These are phyloP conservation scores for Hygrocybe punicea DNA, from an alignment of 768 basidiomycete genomes.

Conservation along the genomic window DNA sequence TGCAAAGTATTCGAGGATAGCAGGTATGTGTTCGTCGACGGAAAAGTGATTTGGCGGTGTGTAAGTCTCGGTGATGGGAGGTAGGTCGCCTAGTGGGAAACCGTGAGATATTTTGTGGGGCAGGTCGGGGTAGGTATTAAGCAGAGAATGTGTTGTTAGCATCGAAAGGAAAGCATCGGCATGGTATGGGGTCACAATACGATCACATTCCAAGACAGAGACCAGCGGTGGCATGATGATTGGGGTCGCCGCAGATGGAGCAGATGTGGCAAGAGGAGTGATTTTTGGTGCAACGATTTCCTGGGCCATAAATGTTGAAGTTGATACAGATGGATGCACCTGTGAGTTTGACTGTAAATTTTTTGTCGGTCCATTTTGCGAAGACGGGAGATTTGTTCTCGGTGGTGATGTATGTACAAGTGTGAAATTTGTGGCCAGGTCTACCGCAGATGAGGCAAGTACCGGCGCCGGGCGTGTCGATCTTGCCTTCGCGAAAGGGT, in stretches of 20 bases:
- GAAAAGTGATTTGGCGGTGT: slow-evolving; percentile 16
- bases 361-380: slow-evolving; percentile 3
- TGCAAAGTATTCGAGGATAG: slow-evolving; percentile 13
- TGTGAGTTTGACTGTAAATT: slow-evolving; percentile 9
- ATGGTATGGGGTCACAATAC: slow-evolving; percentile 32
- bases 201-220: slow-evolving; percentile 18
- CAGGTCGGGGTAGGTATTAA: slow-evolving; percentile 27
- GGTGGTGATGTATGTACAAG: background rate
- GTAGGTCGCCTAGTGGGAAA: slow-evolving; percentile 36
- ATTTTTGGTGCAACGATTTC: slow-evolving; percentile 7
- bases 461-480: background rate
- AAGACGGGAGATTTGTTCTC: background rate
- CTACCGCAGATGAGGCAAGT: slow-evolving; percentile 4
- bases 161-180: slow-evolving; percentile 23
- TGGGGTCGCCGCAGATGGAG: slow-evolving; percentile 28
- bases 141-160: slow-evolving; percentile 23
- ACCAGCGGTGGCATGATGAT: slow-evolving; percentile 11
- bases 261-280: slow-evolving; percentile 24
- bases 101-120: slow-evolving; percentile 27
- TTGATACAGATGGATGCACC: slow-evolving; percentile 19
- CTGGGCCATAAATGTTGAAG: slow-evolving; percentile 18
- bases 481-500: too few relatives aligned
- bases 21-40: slow-evolving; percentile 1
- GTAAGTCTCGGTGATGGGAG: slow-evolving; percentile 6
- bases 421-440: background rate